phyloP scores from a whole-genome alignment of 2,329 filamentous ascomycete genomes.

The Colletotrichum endophyticum region DNA sequence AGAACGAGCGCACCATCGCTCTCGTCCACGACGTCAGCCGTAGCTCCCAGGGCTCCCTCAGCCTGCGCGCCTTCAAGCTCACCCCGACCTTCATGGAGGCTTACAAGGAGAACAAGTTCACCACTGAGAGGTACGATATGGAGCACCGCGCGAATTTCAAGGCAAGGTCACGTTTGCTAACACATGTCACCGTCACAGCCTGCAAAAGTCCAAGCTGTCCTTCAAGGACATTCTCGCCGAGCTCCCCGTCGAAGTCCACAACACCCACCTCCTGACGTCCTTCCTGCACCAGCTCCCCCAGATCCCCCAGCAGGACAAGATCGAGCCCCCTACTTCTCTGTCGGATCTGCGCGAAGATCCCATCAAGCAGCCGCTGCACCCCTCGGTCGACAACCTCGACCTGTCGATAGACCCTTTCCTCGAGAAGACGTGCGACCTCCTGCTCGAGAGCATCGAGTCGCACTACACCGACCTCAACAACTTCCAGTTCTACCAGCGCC shows the following conservation, averaged over 20 bases:
- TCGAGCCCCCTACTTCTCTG: constrained; percentile 79
- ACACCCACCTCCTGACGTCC: constrained; percentile 94
- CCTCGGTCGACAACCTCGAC: constrained; percentile 88
- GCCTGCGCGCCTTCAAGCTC: constrained; percentile 88
- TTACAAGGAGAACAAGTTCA: constrained; percentile 98
- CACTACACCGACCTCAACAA: constrained; percentile 99
- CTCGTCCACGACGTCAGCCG: constrained; percentile 95
- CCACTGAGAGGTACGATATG: constrained; percentile 77
- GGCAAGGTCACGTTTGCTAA: constrained; percentile 5
- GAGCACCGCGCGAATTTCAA: neutral
- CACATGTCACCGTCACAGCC: constrained; percentile 54
- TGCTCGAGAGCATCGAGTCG: constrained; percentile 95
- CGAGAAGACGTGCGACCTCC: constrained; percentile 96
- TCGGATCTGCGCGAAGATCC: constrained; percentile 75
- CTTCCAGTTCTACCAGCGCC: constrained; percentile 95
- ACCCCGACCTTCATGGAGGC: constrained; percentile 87
- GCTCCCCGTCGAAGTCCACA: constrained; percentile 88
- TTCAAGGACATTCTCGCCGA: constrained; percentile 95
- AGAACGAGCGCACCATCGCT: constrained; percentile 86
- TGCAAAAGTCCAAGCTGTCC: constrained; percentile 91
- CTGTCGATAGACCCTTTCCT: constrained; percentile 96
- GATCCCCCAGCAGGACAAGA: constrained; percentile 66
- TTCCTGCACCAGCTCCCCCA: constrained; percentile 91
- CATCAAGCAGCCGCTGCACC: constrained; percentile 71
- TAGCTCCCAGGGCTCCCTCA: constrained; percentile 89